phyloP scores from a whole-genome alignment of 768 basidiomycete genomes.

The Neoboletus brunneissimus region DNA sequence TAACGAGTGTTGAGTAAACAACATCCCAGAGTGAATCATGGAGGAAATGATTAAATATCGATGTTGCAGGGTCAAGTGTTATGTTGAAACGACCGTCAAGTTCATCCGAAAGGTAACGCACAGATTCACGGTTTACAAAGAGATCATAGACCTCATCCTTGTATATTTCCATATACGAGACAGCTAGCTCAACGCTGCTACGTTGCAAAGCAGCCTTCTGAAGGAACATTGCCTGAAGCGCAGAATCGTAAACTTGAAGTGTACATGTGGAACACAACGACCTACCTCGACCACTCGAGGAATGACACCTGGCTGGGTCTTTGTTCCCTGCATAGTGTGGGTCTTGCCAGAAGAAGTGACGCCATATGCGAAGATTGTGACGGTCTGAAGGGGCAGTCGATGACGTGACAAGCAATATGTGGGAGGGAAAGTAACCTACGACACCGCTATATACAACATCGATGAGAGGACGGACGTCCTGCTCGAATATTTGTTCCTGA shows the following conservation, averaged over 20 bases:
- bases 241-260: background rate
- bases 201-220: constrained; percentile 40
- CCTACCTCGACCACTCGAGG: constrained; percentile 73
- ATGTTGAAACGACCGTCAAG: background rate
- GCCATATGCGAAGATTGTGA: constrained; percentile 88
- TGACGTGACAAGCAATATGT: background rate
- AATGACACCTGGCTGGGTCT: constrained; percentile 76
- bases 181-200: constrained; percentile 45
- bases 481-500: constrained; percentile 75
- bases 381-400: constrained; percentile 46
- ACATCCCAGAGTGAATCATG: background rate
- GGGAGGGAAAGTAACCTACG: constrained; percentile 40
- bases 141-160: constrained; percentile 91
- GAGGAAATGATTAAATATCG: background rate
- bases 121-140: constrained; percentile 67
- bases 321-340: constrained; percentile 87
- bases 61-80: background rate
- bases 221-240: constrained; percentile 55
- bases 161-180: constrained; percentile 89
- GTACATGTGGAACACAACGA: background rate
- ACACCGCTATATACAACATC: constrained; percentile 76
- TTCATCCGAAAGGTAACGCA: constrained; percentile 32
- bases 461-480: constrained; percentile 73
- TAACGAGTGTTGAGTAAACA: background rate
- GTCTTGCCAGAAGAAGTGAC: constrained; percentile 92